A percentile compares a stretch with the other conserved stretches of the same genome.
These are phyloP conservation scores for Triadica sebifera DNA, from an alignment of 345 rosid species.

Conservation along the genomic window DNA sequence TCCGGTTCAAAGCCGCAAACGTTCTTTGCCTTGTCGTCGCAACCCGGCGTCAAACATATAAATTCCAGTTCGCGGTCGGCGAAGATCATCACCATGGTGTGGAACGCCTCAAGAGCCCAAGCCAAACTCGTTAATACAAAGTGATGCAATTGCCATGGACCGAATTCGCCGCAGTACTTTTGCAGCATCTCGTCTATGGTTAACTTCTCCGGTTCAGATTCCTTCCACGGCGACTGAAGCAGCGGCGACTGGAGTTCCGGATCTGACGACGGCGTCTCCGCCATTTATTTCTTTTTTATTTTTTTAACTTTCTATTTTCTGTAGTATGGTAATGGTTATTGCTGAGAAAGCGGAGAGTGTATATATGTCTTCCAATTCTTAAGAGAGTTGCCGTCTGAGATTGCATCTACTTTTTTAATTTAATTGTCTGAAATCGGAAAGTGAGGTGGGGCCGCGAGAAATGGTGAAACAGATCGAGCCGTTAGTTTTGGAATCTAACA, in stretches of 20 bases:
- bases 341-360: too few species aligned
- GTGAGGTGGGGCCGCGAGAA: too few species aligned
- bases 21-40: slow-evolving; percentile 34
- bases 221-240: slow-evolving; percentile 5
- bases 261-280: slow-evolving; percentile 15
- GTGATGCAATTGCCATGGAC: slow-evolving; percentile 83
- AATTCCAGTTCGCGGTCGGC: slow-evolving; percentile 75
- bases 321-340: too few species aligned
- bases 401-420: background rate
- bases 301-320: too few species aligned
- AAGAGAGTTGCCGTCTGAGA: background rate
- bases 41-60: slow-evolving; percentile 43
- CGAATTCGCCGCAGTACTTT: slow-evolving; percentile 83
- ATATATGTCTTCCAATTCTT: too few species aligned
- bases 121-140: slow-evolving; percentile 77
- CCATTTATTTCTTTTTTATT: slow-evolving; percentile 1
- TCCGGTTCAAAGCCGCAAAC: slow-evolving; percentile 53
- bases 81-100: slow-evolving; percentile 93
- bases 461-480: background rate
- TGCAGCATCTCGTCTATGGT: slow-evolving; percentile 74
- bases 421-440: background rate
- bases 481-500: background rate
- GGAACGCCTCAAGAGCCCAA: slow-evolving; percentile 91
- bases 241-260: slow-evolving; percentile 32
- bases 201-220: slow-evolving; percentile 34